Conservation (phyloP, 768 basidiomycete genomes). For the Pleurotus tuoliensis region DNA sequence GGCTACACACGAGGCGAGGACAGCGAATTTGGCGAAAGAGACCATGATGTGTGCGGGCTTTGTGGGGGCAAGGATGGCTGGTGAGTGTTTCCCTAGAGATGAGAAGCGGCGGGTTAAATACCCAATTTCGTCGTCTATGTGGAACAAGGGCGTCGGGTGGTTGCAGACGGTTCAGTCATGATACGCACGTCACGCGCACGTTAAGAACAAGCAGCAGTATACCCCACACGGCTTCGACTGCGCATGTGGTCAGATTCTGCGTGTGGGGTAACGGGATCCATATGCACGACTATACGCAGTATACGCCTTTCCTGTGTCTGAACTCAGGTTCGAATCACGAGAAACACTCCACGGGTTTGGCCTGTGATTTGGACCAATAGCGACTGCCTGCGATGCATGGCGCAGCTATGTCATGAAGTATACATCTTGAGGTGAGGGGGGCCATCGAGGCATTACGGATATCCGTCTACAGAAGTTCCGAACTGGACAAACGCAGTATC, state of each 20-base stretch:
- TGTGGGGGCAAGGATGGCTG: background rate
- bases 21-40: background rate
- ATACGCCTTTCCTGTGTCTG: too few species aligned
- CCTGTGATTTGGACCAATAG: background rate
- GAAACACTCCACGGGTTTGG: background rate
- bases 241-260: background rate
- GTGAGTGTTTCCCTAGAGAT: too few species aligned
- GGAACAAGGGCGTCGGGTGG: background rate
- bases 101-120: background rate
- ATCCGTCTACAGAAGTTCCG: too few species aligned
- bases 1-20: background rate
- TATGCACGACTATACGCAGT: background rate
- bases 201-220: background rate
- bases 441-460: too few species aligned
- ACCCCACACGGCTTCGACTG: background rate
- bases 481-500: too few species aligned
- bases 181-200: background rate
- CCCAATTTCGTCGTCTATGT: background rate
- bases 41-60: background rate
- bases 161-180: too few species aligned
- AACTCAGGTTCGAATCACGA: background rate
- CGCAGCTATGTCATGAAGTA: too few species aligned
- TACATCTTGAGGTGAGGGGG: too few species aligned
- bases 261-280: background rate
- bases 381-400: too few species aligned